phyloP scores from a whole-genome alignment of 371 early-diverging fungal species.

The Syncephalastrum monosporum region DNA sequence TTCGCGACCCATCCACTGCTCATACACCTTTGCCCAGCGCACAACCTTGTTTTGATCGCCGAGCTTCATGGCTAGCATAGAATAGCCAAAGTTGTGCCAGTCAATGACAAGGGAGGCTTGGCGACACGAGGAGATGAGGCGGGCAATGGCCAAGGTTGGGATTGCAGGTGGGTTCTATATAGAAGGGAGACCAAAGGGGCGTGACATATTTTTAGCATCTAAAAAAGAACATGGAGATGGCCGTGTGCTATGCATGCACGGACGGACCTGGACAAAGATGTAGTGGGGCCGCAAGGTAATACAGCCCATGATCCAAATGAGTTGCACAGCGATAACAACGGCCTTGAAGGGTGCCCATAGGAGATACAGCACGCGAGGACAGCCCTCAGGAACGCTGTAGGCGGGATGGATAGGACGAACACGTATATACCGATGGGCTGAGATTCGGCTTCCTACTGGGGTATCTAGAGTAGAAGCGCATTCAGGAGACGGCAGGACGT shows the following conservation, averaged over 20 bases:
- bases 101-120: slow-evolving; percentile 81
- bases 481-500: too few species aligned
- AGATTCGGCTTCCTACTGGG: slow-evolving; percentile 32
- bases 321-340: slow-evolving; percentile 35
- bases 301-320: slow-evolving; percentile 49
- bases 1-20: slow-evolving; percentile 63
- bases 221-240: background rate
- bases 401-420: slow-evolving; percentile 42
- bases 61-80: slow-evolving; percentile 78
- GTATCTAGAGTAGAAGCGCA: slow-evolving; percentile 29
- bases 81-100: slow-evolving; percentile 97
- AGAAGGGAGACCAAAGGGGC: background rate
- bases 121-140: slow-evolving; percentile 59
- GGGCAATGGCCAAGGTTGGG: slow-evolving; percentile 83
- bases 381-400: slow-evolving; percentile 54
- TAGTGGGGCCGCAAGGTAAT: slow-evolving; percentile 55
- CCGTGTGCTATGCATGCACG: background rate
- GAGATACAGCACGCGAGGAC: slow-evolving; percentile 53
- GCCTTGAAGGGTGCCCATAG: slow-evolving; percentile 70
- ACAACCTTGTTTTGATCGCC: slow-evolving; percentile 61
- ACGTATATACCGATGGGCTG: slow-evolving; percentile 40
- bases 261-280: slow-evolving; percentile 82
- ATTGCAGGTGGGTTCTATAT: slow-evolving; percentile 93
- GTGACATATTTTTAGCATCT: background rate
- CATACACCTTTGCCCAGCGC: slow-evolving; percentile 68